Conservation (phyloP, 805 yeast genomes). For the Metschnikowia santaceciliae region DNA sequence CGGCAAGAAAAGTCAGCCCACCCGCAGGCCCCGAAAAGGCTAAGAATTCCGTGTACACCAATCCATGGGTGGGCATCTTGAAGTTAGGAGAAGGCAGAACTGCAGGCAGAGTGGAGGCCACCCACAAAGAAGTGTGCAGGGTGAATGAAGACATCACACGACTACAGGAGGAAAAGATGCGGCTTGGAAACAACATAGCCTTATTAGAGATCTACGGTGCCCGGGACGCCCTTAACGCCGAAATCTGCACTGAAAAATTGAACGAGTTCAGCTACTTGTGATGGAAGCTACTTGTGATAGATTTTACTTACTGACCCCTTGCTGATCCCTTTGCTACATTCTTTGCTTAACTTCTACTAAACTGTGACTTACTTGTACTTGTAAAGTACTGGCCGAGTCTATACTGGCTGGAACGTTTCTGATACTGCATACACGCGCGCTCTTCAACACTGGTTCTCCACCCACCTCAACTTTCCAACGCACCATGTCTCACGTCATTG, state of each 20-base stretch:
- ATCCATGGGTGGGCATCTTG: constrained; percentile 35
- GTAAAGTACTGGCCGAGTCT: no score
- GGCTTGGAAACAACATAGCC: constrained; percentile 15
- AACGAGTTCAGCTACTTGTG: constrained; percentile 45
- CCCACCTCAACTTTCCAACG: background rate
- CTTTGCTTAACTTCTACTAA: background rate
- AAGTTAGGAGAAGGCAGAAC: constrained; percentile 25
- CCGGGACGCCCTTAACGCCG: constrained; percentile 33
- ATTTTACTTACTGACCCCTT: no score
- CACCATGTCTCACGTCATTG: constrained; percentile 2
- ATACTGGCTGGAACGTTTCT: no score
- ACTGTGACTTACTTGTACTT: no score
- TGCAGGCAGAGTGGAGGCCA: constrained; percentile 22
- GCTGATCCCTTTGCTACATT: no score
- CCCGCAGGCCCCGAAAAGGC: background rate
- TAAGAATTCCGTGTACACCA: constrained; percentile 2
- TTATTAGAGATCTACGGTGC: constrained; percentile 20
- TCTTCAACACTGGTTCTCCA: background rate
- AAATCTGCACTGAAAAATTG: constrained; percentile 44
- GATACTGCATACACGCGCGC: background rate
- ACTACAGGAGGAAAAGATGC: constrained; percentile 23
- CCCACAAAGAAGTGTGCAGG: constrained; percentile 23
- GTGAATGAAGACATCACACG: constrained; percentile 24
- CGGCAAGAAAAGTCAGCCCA: background rate
- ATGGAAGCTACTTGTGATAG: constrained; percentile 27